Base-by-base conservation (phyloP, 2,329 filamentous ascomycete genomes). In the Fusarium anguioides region DNA sequence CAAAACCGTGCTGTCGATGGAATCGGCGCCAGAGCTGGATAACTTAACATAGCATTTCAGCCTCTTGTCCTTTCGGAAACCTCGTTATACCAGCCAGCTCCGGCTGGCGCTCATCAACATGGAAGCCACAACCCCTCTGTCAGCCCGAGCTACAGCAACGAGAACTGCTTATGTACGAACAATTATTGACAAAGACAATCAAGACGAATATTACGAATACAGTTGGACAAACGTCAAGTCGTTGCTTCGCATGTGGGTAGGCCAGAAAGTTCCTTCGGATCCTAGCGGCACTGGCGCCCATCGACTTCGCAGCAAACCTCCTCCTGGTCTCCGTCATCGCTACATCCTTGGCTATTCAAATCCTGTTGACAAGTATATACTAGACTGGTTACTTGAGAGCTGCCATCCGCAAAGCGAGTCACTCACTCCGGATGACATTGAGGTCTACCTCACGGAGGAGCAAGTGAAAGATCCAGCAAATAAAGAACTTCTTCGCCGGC, bases 101-200 rank as follows among this genome's bases (percentile, higher is more conserved):
- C 29, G 17, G 14, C 17, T 11, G 14, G 3, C 4, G 11, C 14
- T 7, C 1, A 24, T 6, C 1, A 18, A 3, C 14, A 55, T 61
- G 58, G 7, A 31, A 6, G 15, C 37, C n/a, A 0, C 2, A 4
- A n/a, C 4, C 15, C 3, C 6, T 8, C 8, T 17, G 0, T 1
- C 4, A 18, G 9, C n/a, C 9, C 15, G n/a, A 18, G 4, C 27
- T 9, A 4, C n/a, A 5, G 6, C n/a, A 4, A 23, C 3, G 17
- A 61, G 58, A 20, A 27, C 35, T 0, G 58, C 58, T 6, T 61
- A 61, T 15, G 15, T 61, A 7, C 56, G 56, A 1, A 41, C 35
- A 1, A 15, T 61, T 1, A 17, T 31, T 0, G 35, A 61, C 8
- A 55, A 35, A 17, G 17, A 40, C 2, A 8, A 8, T 0, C 8